Conservation (phyloP, 148 eudicot genomes). For the Pharnaceum exiguum region DNA sequence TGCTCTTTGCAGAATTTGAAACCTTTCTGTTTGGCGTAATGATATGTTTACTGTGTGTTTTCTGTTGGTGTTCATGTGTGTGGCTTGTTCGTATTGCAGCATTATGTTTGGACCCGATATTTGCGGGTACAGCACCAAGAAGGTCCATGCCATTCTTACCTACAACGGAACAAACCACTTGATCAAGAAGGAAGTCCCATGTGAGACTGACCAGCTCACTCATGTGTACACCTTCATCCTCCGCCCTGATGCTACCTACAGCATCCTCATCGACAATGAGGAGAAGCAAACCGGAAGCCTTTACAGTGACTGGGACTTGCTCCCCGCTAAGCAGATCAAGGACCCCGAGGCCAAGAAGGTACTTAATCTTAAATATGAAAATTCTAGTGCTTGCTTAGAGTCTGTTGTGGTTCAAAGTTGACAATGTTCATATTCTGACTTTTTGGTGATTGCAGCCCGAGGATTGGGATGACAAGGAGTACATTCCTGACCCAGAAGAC, state of each 20-base stretch:
- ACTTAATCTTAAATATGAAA: not conserved
- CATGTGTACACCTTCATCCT: slow-evolving; percentile 91
- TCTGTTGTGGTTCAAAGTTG: not conserved
- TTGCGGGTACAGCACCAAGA: slow-evolving; percentile 91
- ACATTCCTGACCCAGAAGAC: slow-evolving; percentile 92
- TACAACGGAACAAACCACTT: slow-evolving; percentile 71
- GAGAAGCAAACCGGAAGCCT: slow-evolving; percentile 89
- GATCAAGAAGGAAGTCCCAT: slow-evolving; percentile 94
- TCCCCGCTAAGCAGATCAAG: slow-evolving; percentile 84
- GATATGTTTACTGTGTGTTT: not conserved
- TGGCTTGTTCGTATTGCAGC: slow-evolving; percentile 35
- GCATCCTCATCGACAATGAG: slow-evolving; percentile 76
- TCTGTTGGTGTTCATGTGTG: slow-evolving; percentile 1
- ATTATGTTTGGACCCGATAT: slow-evolving; percentile 99
- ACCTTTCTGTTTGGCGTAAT: not conserved
- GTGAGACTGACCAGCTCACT: slow-evolving; percentile 92
- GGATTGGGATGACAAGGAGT: slow-evolving; percentile 98
- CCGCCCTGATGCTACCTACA: slow-evolving; percentile 95
- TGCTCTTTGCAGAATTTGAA: not conserved
- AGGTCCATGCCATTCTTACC: slow-evolving; percentile 84
- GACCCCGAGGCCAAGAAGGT: slow-evolving; percentile 96
- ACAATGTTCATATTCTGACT: slow-evolving; percentile 3
- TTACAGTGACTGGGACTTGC: slow-evolving; percentile 77
- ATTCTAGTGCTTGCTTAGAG: not conserved
- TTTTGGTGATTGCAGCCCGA: slow-evolving; percentile 60